phyloP scores from a whole-genome alignment of 2,329 filamentous ascomycete species.

The Dactylellina haptotyla region DNA sequence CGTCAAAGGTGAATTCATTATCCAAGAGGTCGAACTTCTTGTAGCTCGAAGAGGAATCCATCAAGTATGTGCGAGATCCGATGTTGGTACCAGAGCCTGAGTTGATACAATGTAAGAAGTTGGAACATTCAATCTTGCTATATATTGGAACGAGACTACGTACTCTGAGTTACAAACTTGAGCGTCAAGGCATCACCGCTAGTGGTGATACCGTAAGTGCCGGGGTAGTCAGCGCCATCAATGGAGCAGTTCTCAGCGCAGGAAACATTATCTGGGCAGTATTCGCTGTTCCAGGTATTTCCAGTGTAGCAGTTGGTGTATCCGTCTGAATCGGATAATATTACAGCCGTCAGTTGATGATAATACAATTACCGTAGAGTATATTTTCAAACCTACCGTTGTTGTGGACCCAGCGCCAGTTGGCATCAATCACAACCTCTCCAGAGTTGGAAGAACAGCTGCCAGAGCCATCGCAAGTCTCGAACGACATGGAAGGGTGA shows the following conservation, averaged over 20 bases:
- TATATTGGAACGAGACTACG: conserved; percentile 56
- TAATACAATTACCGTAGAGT: neutral
- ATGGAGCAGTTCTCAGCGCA: conserved; percentile 67
- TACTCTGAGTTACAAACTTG: conserved; percentile 69
- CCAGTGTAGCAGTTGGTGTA: conserved; percentile 66
- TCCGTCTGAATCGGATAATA: conserved; percentile 55
- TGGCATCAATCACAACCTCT: conserved; percentile 67
- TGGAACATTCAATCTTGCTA: neutral
- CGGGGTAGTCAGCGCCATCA: conserved; percentile 67
- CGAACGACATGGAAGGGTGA: conserved; percentile 68
- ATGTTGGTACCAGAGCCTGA: conserved; percentile 58
- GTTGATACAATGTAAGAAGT: neutral
- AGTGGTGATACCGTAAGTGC: conserved; percentile 68
- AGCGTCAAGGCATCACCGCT: conserved; percentile 67
- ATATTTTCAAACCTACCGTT: conserved; percentile 55
- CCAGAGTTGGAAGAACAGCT: conserved; percentile 67
- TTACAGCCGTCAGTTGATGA: conserved; percentile 1
- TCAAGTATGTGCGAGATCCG: conserved; percentile 70
- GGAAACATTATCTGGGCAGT: conserved; percentile 63
- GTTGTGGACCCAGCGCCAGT: conserved; percentile 67
- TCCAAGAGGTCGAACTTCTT: conserved; percentile 73
- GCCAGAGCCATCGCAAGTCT: conserved; percentile 66
- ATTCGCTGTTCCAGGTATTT: conserved; percentile 62
- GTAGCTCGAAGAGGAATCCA: conserved; percentile 70
- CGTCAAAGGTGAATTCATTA: conserved; percentile 76